Evolutionary conservation across 768 basidiomycete genomes (phyloP), one percentile per base, ranked within the genome.

Genomic region (Lactarius deliciosus): DNA sequence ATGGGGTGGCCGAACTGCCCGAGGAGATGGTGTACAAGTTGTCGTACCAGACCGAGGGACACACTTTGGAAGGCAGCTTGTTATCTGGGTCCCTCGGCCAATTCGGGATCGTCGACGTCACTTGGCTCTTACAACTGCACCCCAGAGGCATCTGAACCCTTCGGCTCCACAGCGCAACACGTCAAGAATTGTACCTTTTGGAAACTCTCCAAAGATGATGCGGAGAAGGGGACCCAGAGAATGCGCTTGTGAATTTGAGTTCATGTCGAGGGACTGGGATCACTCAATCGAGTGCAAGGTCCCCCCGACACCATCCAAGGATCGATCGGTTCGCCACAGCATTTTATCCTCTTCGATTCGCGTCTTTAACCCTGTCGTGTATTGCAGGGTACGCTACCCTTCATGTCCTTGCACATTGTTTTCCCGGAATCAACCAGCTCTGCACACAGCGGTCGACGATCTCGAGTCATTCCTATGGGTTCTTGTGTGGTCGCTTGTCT

Each of bases 391-490:
- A 57, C 62, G 4, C 13, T 43, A 1, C 55, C 40, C 13, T 63
- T 63, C 16, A 9, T 63, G 40, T 57, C 62, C 3, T 1, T n/a
- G 1, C 41, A 22, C 9, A n/a, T n/a, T n/a, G n/a, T n/a, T n/a
- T n/a, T 3, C 2, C 2, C 3, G 5, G 2, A 2, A 40, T 2
- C 3, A 4, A 13, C 18, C 22, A 41, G 28, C 41, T 11, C 15
- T 62, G 3, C 61, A 40, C 20, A 61, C 61, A 0, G 61, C 61
- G 2, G 9, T 54, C 4, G 61, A 61, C 22, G 62, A 63, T 6
- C 63, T 63, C 2, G 63, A 57, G 6, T 63, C 63, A 0, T 63
- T 57, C 6, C 13, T 47, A 0, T 63, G 41, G 56, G 1, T 57
- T 13, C 30, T 63, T 1, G 20, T 63, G 2, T 63, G 61, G 61